Evolutionary conservation across 768 basidiomycete species (phyloP).

Genomic region (Boletellus emodensis): DNA sequence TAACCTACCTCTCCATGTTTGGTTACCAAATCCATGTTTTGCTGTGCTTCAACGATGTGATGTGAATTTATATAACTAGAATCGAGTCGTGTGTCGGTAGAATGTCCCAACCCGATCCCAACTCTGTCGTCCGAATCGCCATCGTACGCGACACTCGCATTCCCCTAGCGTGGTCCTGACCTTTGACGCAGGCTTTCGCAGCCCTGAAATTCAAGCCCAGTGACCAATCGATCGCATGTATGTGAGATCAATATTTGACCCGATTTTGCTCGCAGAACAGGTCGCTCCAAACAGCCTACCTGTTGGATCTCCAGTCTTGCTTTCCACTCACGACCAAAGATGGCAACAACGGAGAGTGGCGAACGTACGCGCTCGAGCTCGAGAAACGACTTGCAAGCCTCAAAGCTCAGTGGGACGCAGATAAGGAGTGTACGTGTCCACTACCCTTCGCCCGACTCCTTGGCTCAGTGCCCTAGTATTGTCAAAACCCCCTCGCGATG

Average conservation of each 20-base stretch:
- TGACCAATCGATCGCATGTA: slow-evolving; percentile 24
- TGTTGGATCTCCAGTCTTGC: slow-evolving; percentile 24
- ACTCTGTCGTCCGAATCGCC: slow-evolving; percentile 19
- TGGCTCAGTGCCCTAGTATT: slow-evolving; percentile 17
- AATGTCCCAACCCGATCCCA: slow-evolving; percentile 12
- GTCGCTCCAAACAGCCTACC: slow-evolving; percentile 20
- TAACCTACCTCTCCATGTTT: slow-evolving; percentile 10
- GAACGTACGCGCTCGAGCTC: slow-evolving; percentile 28
- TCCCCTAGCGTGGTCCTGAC: neutral
- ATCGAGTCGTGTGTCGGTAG: neutral
- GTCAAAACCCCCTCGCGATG: slow-evolving; percentile 12
- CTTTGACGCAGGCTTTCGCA: slow-evolving; percentile 14
- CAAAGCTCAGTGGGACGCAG: slow-evolving; percentile 19
- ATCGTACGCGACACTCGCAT: slow-evolving; percentile 17
- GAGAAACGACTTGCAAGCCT: slow-evolving; percentile 21
- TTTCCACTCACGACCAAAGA: slow-evolving; percentile 17
- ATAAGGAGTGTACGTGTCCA: slow-evolving; percentile 21
- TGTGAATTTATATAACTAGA: too few species aligned
- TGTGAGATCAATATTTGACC: neutral
- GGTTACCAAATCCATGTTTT: slow-evolving; percentile 1
- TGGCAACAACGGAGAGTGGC: slow-evolving; percentile 14
- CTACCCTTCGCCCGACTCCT: neutral
- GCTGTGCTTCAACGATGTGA: neutral
- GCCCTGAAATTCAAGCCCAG: slow-evolving; percentile 25
- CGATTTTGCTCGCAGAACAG: neutral